Conservation (phyloP, 169 alveolate genomes). For the Plasmodium gallinaceum region DNA sequence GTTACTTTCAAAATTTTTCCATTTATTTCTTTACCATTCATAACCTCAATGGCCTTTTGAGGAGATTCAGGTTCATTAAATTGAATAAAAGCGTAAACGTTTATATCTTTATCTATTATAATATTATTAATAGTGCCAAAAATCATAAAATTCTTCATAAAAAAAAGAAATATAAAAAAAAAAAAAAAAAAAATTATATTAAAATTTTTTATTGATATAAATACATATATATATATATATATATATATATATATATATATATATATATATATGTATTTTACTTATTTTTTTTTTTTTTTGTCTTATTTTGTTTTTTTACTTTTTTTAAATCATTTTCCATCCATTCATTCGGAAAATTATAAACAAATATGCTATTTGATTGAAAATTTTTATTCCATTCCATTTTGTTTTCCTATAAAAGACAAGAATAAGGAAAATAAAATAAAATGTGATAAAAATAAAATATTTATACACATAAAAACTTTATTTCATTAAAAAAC, state of each 20-base stretch:
- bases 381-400: conserved; percentile 60
- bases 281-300: not conserved
- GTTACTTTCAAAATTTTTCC: conserved; percentile 91
- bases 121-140: conserved; percentile 66
- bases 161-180: not conserved
- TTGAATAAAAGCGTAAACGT: conserved; percentile 93
- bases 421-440: no score
- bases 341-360: conserved; percentile 73
- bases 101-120: conserved; percentile 79
- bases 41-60: conserved; percentile 90
- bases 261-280: not conserved
- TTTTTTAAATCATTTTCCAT: conserved; percentile 59
- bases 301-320: conserved; percentile 25
- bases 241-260: conserved; percentile 4
- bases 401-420: conserved; percentile 37
- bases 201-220: not conserved
- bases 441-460: not conserved
- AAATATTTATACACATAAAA: not conserved
- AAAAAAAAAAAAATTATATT: not conserved
- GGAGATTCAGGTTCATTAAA: conserved; percentile 89
- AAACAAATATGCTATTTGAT: conserved; percentile 64
- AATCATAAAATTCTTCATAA: conserved; percentile 31
- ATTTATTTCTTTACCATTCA: conserved; percentile 90
- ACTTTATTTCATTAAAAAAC: not conserved
- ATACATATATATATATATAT: not conserved